Conservation (phyloP, 2,329 filamentous ascomycete species). For the Aspergillus hiratsukae region DNA sequence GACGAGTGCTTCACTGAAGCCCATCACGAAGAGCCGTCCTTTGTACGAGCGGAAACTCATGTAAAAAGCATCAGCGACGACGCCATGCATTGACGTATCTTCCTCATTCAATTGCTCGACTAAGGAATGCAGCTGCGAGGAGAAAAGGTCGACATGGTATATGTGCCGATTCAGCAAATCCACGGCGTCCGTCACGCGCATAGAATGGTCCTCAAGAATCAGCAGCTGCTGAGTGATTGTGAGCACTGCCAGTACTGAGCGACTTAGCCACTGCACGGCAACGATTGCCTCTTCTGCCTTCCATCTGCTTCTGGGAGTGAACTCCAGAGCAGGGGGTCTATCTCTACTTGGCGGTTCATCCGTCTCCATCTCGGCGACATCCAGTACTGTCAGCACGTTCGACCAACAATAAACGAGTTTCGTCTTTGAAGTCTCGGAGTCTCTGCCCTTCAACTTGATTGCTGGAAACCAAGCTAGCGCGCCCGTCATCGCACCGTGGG, state of each 20-base stretch:
- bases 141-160: conserved; percentile 87
- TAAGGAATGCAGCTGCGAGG: conserved; percentile 73
- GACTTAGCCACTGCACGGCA: conserved; percentile 92
- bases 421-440: conserved; percentile 61
- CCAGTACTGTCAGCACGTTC: conserved; percentile 89
- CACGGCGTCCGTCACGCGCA: conserved; percentile 91
- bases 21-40: conserved; percentile 82
- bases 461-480: conserved; percentile 97
- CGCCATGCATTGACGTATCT: conserved; percentile 85
- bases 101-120: conserved; percentile 87
- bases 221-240: conserved; percentile 93
- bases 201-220: conserved; percentile 81
- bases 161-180: conserved; percentile 90
- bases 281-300: conserved; percentile 93
- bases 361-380: conserved; percentile 68
- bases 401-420: conserved; percentile 99
- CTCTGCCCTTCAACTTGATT: conserved; percentile 78
- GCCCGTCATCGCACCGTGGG: conserved; percentile 87
- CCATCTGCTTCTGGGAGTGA: conserved; percentile 81
- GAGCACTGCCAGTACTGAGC: conserved; percentile 83
- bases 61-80: conserved; percentile 93
- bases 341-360: conserved; percentile 61
- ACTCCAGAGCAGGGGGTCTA: conserved; percentile 72
- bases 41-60: conserved; percentile 98
- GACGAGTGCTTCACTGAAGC: conserved; percentile 89